Conservation (phyloP, 805 yeast genomes). For the Candida arabinofermentans region DNA sequence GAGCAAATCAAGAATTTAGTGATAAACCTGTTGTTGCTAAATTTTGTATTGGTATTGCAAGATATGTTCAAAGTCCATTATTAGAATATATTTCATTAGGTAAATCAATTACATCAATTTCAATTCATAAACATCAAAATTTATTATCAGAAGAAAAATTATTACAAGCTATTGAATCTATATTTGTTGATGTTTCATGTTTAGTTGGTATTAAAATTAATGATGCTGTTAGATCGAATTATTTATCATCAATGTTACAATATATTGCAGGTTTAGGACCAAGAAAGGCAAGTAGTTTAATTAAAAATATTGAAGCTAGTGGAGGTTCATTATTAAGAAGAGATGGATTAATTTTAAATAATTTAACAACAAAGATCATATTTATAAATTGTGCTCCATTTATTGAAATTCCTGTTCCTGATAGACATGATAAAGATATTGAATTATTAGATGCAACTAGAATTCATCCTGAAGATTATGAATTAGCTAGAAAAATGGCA, state of each 20-base stretch:
- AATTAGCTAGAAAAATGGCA: constrained; percentile 93
- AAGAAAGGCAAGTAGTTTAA: constrained; percentile 83
- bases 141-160: constrained; percentile 63
- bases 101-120: constrained; percentile 64
- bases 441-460: constrained; percentile 91
- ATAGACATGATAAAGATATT: constrained; percentile 53
- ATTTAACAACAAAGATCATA: constrained; percentile 71
- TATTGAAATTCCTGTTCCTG: constrained; percentile 66
- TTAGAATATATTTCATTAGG: constrained; percentile 81
- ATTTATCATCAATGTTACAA: constrained; percentile 66
- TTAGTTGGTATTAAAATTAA: constrained; percentile 92
- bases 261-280: constrained; percentile 93
- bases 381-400: constrained; percentile 93
- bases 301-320: constrained; percentile 70
- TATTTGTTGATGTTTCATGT: constrained; percentile 85
- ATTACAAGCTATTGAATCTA: constrained; percentile 65
- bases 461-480: constrained; percentile 97
- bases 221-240: constrained; percentile 75
- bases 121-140: constrained; percentile 66
- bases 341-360: constrained; percentile 79
- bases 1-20: constrained; percentile 75
- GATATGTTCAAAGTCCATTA: constrained; percentile 91
- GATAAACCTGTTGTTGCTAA: constrained; percentile 77
- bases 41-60: constrained; percentile 85
- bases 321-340: constrained; percentile 65